Evolutionary conservation across 805 yeast species (phyloP).

Genomic region (Cyberlindnera xylosilytica): DNA sequence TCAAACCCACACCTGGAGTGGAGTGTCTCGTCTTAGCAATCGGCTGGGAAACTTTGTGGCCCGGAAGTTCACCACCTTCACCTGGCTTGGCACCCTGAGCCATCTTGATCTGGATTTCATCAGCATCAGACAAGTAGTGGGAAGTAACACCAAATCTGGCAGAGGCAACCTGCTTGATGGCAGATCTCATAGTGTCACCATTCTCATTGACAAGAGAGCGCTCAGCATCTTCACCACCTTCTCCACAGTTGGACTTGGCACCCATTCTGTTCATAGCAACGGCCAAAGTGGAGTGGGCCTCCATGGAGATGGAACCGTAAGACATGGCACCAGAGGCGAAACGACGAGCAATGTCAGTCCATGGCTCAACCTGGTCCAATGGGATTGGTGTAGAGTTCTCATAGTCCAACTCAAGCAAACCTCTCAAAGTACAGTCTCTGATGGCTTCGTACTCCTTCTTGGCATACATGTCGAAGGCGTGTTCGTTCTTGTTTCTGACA

Average conservation of each 20-base stretch:
- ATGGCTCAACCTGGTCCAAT: constrained; percentile 96
- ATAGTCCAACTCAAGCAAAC: constrained; percentile 87
- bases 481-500: constrained; percentile 94
- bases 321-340: constrained; percentile 99
- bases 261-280: constrained; percentile 98
- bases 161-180: constrained; percentile 96
- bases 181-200: constrained; percentile 99
- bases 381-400: constrained; percentile 74
- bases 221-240: constrained; percentile 98
- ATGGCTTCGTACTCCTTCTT: constrained; percentile 90
- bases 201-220: constrained; percentile 74
- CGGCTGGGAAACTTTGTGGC: constrained; percentile 68
- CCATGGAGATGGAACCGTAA: constrained; percentile 97
- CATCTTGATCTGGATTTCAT: constrained; percentile 96
- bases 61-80: constrained; percentile 88
- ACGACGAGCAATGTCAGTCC: constrained; percentile 98
- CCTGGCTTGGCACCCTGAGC: constrained; percentile 99
- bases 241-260: constrained; percentile 98
- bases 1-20: constrained; percentile 93
- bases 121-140: constrained; percentile 90
- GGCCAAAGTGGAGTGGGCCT: constrained; percentile 95
- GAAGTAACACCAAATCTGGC: constrained; percentile 99
- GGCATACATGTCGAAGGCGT: constrained; percentile 86
- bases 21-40: constrained; percentile 97
- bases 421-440: constrained; percentile 89